Evolutionary conservation across 495 filamentous ascomycete species (phyloP).

Genomic region (Penicillium alfredii): DNA sequence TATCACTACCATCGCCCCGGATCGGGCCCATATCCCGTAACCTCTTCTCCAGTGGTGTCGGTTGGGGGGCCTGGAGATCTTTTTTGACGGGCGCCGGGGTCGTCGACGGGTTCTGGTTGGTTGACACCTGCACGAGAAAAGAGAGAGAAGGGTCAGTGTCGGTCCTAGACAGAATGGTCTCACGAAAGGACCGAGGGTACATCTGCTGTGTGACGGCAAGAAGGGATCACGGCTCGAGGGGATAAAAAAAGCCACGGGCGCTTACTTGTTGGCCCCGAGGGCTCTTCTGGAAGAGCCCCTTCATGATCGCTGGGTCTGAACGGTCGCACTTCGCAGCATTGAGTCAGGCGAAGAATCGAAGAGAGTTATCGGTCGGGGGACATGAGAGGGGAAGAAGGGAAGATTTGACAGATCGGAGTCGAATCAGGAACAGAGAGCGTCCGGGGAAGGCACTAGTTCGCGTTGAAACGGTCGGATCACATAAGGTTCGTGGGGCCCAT

Average conservation of each 20-base stretch:
- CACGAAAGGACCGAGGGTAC: slow-evolving; percentile 5
- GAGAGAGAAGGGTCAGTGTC: slow-evolving; percentile 10
- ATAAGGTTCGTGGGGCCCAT: slow-evolving; percentile 6
- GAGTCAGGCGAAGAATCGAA: slow-evolving; percentile 11
- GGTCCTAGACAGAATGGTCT: slow-evolving; percentile 12
- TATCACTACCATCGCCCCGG: slow-evolving; percentile 86
- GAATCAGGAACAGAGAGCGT: slow-evolving; percentile 1
- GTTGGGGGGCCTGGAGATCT: slow-evolving; percentile 58
- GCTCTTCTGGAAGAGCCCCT: slow-evolving; percentile 41
- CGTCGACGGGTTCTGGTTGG: slow-evolving; percentile 34
- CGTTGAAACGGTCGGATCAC: neutral
- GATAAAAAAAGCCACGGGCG: slow-evolving; percentile 1
- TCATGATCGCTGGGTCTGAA: slow-evolving; percentile 28
- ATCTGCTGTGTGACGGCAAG: slow-evolving; percentile 13
- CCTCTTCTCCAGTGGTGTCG: slow-evolving; percentile 78
- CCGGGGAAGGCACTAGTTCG: slow-evolving; percentile 1
- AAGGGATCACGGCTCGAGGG: slow-evolving; percentile 12
- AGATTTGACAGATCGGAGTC: neutral
- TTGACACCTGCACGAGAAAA: slow-evolving; percentile 29
- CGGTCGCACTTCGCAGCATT: slow-evolving; percentile 31
- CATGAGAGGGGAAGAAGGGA: slow-evolving; percentile 13
- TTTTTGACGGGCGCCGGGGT: slow-evolving; percentile 55
- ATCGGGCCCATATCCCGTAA: slow-evolving; percentile 72
- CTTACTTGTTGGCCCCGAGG: slow-evolving; percentile 37
- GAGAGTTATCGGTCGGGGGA: neutral